Evolutionary conservation across 1,284 basidiomycete genomes (phyloP).

Genomic region (Xerocomus amazonicus): DNA sequence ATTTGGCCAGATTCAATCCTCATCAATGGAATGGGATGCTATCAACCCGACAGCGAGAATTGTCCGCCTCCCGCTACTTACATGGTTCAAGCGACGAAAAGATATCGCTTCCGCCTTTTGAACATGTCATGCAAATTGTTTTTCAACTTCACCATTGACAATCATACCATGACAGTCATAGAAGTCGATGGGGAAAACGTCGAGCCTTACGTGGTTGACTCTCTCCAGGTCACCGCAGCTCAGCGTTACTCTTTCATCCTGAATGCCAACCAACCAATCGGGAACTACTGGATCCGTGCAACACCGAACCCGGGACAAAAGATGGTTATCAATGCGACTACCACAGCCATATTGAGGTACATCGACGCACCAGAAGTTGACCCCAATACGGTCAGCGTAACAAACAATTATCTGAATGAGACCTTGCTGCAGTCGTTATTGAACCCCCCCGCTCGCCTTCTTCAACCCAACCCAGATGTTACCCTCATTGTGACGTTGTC

Average conservation of each 20-base stretch:
- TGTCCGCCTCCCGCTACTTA: conserved; percentile 32
- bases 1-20: conserved; percentile 37
- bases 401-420: conserved; percentile 26
- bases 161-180: conserved; percentile 36
- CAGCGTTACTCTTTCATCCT: conserved; percentile 39
- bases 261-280: conserved; percentile 28
- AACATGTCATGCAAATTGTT: conserved; percentile 37
- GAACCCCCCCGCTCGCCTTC: conserved; percentile 18
- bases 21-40: conserved; percentile 48
- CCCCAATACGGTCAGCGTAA: conserved; percentile 24
- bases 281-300: conserved; percentile 30
- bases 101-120: conserved; percentile 21
- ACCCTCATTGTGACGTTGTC: conserved; percentile 24
- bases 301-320: conserved; percentile 5
- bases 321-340: conserved; percentile 11
- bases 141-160: conserved; percentile 39
- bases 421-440: conserved; percentile 28
- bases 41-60: conserved; percentile 10
- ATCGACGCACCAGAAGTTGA: conserved; percentile 28
- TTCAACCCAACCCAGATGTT: conserved; percentile 26
- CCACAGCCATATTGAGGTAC: conserved; percentile 38
- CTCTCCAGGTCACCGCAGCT: conserved; percentile 28
- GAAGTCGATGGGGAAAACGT: conserved; percentile 39
- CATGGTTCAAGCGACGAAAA: conserved; percentile 19
- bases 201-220: conserved; percentile 31